Percentiles rank a stretch among this genome's conserved stretches.
phyloP scores from a whole-genome alignment of 306 rosid genomes.

The Rosa persica region DNA sequence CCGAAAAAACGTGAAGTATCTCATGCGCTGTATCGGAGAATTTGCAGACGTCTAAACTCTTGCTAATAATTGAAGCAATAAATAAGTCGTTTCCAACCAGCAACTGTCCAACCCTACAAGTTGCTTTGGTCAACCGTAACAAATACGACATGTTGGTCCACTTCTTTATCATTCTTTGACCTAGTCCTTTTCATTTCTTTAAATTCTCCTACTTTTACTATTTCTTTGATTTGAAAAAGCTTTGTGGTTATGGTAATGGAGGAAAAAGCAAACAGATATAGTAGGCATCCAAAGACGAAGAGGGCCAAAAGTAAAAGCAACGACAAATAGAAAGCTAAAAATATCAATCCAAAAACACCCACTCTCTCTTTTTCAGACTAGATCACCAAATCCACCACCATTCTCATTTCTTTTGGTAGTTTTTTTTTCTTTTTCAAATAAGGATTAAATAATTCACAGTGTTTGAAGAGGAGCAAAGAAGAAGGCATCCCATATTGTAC shows the following conservation, averaged over 20 bases:
- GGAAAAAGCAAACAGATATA: conserved; percentile 6
- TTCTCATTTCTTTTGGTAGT: conserved; percentile 10
- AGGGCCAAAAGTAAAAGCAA: conserved; percentile 41
- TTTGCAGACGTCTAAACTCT: background rate
- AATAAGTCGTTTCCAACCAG: conserved; percentile 44
- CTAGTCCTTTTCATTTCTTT: conserved; percentile 46
- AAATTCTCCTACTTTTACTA: conserved; percentile 21
- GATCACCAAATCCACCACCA: conserved; percentile 68
- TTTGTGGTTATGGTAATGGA: conserved; percentile 10
- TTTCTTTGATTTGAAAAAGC: conserved; percentile 13
- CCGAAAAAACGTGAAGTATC: too few species aligned
- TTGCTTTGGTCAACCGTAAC: conserved; percentile 66
- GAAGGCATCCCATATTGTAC: conserved; percentile 46
- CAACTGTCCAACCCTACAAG: conserved; percentile 29
- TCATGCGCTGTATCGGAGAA: too few species aligned
- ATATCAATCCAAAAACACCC: background rate
- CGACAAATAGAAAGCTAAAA: conserved; percentile 5
- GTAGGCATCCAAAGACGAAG: conserved; percentile 43
- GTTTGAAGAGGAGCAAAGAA: conserved; percentile 16
- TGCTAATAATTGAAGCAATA: background rate
- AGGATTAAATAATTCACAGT: conserved; percentile 31
- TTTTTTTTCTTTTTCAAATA: conserved; percentile 5
- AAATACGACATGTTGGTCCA: conserved; percentile 63
- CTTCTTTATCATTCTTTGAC: conserved; percentile 75
- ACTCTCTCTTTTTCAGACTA: conserved; percentile 20